Percentiles rank a stretch among this genome's conserved stretches.
These are phyloP conservation scores for Silene latifolia DNA, from an alignment of 148 eudicot species.

Conservation along the genomic window DNA sequence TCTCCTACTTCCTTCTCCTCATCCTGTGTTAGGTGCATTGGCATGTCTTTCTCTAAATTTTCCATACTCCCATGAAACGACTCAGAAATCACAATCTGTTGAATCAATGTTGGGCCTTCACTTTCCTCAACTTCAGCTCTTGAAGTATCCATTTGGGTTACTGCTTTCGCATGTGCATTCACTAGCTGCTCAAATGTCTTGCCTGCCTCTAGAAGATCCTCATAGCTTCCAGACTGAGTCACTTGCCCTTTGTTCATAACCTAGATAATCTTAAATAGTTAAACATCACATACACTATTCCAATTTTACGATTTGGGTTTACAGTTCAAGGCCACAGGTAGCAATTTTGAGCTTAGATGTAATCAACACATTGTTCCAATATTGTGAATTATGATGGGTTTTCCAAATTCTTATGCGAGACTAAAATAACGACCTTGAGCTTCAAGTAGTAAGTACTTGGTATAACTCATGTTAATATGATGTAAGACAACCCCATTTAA, in stretches of 20 bases:
- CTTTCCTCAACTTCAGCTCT: conserved; percentile 2
- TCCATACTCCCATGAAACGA: conserved; percentile 19
- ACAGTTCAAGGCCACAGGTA: background rate
- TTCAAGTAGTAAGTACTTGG: too few relatives aligned
- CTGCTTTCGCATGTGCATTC: conserved; percentile 13
- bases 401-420: too few relatives aligned
- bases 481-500: too few relatives aligned
- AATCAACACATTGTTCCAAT: too few relatives aligned
- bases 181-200: conserved; percentile 16
- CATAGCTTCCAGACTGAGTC: conserved; percentile 17
- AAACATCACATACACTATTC: background rate
- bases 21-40: conserved; percentile 39
- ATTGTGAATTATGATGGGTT: too few relatives aligned
- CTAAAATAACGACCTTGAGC: too few relatives aligned
- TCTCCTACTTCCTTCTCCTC: conserved; percentile 64
- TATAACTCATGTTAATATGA: too few relatives aligned
- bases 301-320: background rate
- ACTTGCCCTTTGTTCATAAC: conserved; percentile 18
- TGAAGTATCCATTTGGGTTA: conserved; percentile 15
- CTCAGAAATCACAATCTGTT: conserved; percentile 14
- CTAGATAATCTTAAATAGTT: background rate
- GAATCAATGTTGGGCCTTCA: conserved; percentile 16
- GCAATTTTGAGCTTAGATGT: too few relatives aligned
- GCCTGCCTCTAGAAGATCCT: conserved; percentile 18
- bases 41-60: conserved; percentile 12